A percentile compares a stretch with the other conserved stretches of the same genome.
Conservation (phyloP, 2,329 filamentous ascomycete genomes). For the Periconia macrospinosa region DNA sequence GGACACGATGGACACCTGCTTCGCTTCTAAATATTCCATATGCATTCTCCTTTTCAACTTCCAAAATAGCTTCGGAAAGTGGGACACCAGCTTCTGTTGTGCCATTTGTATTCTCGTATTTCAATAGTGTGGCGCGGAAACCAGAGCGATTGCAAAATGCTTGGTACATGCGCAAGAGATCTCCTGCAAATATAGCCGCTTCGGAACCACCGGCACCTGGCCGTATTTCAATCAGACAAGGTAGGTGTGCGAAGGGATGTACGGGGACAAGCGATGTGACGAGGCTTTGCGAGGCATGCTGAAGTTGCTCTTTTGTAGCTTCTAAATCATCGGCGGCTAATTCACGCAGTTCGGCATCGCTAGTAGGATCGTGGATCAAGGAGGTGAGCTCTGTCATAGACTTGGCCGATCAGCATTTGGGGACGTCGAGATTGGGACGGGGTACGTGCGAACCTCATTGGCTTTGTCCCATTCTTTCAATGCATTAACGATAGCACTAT, state of each 20-base stretch:
- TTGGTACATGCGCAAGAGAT: slow-evolving; percentile 88
- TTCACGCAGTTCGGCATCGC: slow-evolving; percentile 61
- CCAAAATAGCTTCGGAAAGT: slow-evolving; percentile 84
- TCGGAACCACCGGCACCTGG: slow-evolving; percentile 92
- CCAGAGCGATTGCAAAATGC: slow-evolving; percentile 71
- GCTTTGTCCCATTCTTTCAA: slow-evolving; percentile 62
- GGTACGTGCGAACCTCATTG: slow-evolving; percentile 51
- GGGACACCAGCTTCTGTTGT: slow-evolving; percentile 64
- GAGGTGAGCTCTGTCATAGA: slow-evolving; percentile 70
- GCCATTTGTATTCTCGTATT: slow-evolving; percentile 76
- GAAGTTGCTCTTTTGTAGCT: slow-evolving; percentile 65
- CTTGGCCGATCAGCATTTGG: slow-evolving; percentile 37
- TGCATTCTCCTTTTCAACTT: slow-evolving; percentile 74
- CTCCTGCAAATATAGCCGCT: slow-evolving; percentile 84
- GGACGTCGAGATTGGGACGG: not conserved
- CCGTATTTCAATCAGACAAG: slow-evolving; percentile 88
- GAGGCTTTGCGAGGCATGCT: slow-evolving; percentile 66
- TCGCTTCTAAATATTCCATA: slow-evolving; percentile 84
- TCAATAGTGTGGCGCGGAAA: slow-evolving; percentile 69
- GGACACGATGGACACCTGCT: slow-evolving; percentile 92
- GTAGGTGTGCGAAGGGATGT: slow-evolving; percentile 86
- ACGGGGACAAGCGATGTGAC: slow-evolving; percentile 79
- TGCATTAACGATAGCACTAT: slow-evolving; percentile 55
- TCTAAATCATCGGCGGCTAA: slow-evolving; percentile 70
- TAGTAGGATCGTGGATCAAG: slow-evolving; percentile 69